phyloP scores from a whole-genome alignment of 306 rosid genomes.

The Gastrolobium bilobum region DNA sequence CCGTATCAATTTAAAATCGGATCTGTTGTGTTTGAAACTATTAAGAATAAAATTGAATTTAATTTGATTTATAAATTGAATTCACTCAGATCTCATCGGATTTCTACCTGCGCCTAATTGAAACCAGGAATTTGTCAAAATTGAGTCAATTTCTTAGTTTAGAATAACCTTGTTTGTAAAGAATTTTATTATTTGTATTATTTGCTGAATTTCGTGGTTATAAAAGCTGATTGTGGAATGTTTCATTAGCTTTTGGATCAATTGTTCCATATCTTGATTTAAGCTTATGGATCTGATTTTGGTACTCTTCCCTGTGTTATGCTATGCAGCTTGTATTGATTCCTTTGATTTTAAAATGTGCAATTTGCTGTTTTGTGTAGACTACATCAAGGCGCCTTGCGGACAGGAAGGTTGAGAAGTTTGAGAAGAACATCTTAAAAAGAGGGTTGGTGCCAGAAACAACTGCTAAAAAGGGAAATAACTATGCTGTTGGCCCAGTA shows the following conservation, averaged over 20 bases:
- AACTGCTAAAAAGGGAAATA: constrained; percentile 80
- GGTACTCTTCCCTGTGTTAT: not conserved
- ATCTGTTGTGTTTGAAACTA: not conserved
- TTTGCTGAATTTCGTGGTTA: not conserved
- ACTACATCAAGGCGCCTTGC: constrained; percentile 97
- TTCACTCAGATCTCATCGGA: not conserved
- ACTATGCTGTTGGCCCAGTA: constrained; percentile 93
- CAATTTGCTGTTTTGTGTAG: constrained; percentile 50
- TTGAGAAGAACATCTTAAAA: constrained; percentile 87
- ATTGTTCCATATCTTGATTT: not conserved
- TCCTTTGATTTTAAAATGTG: constrained; percentile 15
- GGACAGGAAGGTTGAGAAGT: constrained; percentile 88
- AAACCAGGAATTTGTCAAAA: not conserved
- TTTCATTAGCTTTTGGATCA: not conserved
- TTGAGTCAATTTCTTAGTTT: not conserved
- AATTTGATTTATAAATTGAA: constrained; percentile 1
- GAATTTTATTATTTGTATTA: not conserved
- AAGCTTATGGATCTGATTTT: constrained; percentile 32
- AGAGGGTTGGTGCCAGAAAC: constrained; percentile 96
- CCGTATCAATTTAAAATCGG: not conserved
- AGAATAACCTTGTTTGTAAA: not conserved
- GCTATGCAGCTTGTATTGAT: constrained; percentile 7
- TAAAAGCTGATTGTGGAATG: not conserved
- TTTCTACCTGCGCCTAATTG: not conserved
- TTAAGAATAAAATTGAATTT: not conserved